Conservation (phyloP, 2,329 filamentous ascomycete genomes). For the Emergomyces pasteurianus region DNA sequence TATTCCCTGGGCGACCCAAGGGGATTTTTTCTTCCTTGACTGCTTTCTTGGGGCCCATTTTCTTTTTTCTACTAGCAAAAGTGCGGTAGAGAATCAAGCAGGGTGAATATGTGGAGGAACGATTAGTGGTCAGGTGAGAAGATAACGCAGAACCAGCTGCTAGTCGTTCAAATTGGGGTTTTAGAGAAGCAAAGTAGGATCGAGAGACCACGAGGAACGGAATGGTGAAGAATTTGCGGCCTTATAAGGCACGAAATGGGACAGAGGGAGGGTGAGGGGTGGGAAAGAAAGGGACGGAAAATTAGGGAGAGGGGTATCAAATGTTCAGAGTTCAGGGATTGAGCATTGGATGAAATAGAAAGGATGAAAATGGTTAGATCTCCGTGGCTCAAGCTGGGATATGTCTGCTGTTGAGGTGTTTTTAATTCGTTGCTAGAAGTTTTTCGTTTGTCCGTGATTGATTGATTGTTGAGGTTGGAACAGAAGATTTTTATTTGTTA, state of each 20-base stretch:
- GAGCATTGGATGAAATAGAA: neutral
- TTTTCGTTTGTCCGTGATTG: neutral
- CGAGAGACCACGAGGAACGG: constrained; percentile 14
- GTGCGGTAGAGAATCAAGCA: constrained; percentile 12
- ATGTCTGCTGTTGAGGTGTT: neutral
- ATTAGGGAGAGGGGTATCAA: neutral
- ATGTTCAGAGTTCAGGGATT: neutral
- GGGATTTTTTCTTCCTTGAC: constrained; percentile 91
- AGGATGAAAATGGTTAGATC: neutral
- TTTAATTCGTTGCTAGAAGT: neutral
- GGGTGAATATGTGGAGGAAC: constrained; percentile 1
- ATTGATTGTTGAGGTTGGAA: neutral
- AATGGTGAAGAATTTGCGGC: constrained; percentile 2
- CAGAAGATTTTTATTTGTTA: neutral
- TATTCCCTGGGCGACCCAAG: constrained; percentile 93
- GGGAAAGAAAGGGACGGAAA: neutral
- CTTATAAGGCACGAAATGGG: constrained; percentile 27
- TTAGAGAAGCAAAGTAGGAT: constrained; percentile 28
- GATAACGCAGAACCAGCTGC: constrained; percentile 54
- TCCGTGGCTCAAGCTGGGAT: neutral
- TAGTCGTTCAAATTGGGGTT: constrained; percentile 28
- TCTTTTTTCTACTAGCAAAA: constrained; percentile 49
- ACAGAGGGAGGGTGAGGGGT: constrained; percentile 13
- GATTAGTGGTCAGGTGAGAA: constrained; percentile 10
- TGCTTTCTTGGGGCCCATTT: constrained; percentile 93